A percentile compares a stretch with the other conserved stretches of the same genome.
Evolutionary conservation across 768 basidiomycete species (phyloP).

Genomic region (Collybiopsis confluens): DNA sequence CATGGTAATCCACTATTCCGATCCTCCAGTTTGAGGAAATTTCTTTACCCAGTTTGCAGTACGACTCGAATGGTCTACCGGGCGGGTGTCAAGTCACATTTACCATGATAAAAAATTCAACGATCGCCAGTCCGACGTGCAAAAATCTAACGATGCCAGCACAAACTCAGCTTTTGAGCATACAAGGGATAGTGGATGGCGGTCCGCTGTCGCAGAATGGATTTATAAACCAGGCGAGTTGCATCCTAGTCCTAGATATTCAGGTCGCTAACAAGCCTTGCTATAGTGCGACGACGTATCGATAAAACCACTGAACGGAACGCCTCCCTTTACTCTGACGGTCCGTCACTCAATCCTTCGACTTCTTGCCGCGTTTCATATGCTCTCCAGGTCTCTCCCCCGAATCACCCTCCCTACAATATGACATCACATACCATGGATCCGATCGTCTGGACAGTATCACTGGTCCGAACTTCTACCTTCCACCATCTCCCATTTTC

Average conservation of each 20-base stretch:
- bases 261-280: too few relatives aligned
- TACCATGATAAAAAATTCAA: constrained; percentile 41
- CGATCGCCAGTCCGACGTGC: constrained; percentile 31
- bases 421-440: constrained; percentile 37
- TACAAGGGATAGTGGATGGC: constrained; percentile 28
- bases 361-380: background rate
- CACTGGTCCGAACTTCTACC: constrained; percentile 33
- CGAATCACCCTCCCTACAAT: constrained; percentile 48
- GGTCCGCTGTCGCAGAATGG: constrained; percentile 42
- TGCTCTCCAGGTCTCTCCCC: constrained; percentile 38
- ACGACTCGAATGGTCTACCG: constrained; percentile 39
- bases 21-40: background rate
- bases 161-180: constrained; percentile 21
- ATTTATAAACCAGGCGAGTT: constrained; percentile 39
- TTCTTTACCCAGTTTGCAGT: constrained; percentile 22
- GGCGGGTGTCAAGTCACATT: constrained; percentile 52
- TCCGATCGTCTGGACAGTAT: constrained; percentile 36
- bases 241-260: background rate
- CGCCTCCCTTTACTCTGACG: constrained; percentile 44
- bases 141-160: constrained; percentile 33
- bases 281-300: constrained; percentile 50
- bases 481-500: background rate
- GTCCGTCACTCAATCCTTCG: constrained; percentile 21
- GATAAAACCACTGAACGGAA: constrained; percentile 38
- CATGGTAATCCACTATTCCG: constrained; percentile 33